Conservation (phyloP, 2,329 filamentous ascomycete genomes). For the Alternaria incomplexa region DNA sequence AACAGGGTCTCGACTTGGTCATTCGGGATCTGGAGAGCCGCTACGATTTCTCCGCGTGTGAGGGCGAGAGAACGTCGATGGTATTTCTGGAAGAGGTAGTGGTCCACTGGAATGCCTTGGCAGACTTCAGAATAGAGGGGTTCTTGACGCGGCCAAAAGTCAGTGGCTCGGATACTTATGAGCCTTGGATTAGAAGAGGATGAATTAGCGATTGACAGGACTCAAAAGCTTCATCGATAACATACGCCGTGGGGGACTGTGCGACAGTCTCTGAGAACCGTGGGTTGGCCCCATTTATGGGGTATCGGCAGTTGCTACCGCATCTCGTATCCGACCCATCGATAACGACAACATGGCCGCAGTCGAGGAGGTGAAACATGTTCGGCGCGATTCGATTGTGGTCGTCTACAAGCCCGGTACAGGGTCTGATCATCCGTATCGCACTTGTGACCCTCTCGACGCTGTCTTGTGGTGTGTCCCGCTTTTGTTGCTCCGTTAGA, state of each 20-base stretch:
- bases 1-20: background rate
- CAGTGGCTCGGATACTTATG: background rate
- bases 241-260: background rate
- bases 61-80: conserved; percentile 16
- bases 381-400: background rate
- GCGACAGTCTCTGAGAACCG: background rate
- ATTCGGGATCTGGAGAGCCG: background rate
- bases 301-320: conserved; percentile 20
- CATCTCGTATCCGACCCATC: conserved; percentile 14
- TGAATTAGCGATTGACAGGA: background rate
- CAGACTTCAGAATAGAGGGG: conserved; percentile 25
- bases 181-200: background rate
- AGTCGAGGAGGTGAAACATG: conserved; percentile 22
- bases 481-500: background rate
- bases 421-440: background rate
- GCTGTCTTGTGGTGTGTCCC: background rate
- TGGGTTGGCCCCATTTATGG: background rate
- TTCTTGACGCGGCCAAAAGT: background rate
- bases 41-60: conserved; percentile 8
- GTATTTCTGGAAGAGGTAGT: background rate
- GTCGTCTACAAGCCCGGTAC: conserved; percentile 2
- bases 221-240: background rate
- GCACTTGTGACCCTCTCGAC: background rate
- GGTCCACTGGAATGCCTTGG: conserved; percentile 15
- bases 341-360: conserved; percentile 25